These are phyloP conservation scores for Bimuria novae-zelandiae DNA, from an alignment of 2,329 filamentous ascomycete genomes.

Conservation along the genomic window DNA sequence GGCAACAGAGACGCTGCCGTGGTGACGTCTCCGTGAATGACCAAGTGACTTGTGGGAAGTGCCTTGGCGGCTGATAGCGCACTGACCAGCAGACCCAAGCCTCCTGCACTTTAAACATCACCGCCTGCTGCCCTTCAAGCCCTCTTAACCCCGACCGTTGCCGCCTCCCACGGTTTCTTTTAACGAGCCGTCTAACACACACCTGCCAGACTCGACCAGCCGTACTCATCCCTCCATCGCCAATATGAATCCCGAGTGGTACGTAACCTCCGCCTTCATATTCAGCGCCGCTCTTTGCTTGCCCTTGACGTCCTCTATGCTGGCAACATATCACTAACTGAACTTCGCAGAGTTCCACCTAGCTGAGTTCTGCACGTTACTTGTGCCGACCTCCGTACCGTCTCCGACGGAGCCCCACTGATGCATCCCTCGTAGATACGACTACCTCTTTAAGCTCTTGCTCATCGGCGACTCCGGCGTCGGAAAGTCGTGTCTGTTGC, in stretches of 20 bases:
- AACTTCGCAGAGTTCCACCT: conserved; percentile 29
- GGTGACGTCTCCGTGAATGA: conserved; percentile 5
- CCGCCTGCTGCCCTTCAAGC: conserved; percentile 5
- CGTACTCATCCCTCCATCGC: conserved; percentile 27
- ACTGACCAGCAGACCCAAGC: conserved; percentile 1
- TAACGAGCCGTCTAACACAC: conserved; percentile 4
- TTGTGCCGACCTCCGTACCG: conserved; percentile 6
- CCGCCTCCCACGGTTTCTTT: conserved; percentile 1
- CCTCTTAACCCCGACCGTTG: conserved; percentile 7
- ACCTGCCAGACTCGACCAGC: conserved; percentile 14
- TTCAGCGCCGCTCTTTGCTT: conserved; percentile 36
- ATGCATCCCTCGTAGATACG: conserved; percentile 73
- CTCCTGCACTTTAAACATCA: conserved; percentile 10
- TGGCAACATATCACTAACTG: conserved; percentile 30
- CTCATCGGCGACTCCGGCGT: conserved; percentile 99
- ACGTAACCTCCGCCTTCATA: conserved; percentile 53
- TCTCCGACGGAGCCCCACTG: conserved; percentile 22
- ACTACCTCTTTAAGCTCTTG: conserved; percentile 99
- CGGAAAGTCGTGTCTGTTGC: conserved; percentile 97
- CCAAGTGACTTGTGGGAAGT: neutral
- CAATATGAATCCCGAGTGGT: conserved; percentile 94
- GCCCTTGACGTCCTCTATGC: conserved; percentile 13
- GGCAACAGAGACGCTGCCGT: neutral
- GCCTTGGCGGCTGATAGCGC: conserved; percentile 9
- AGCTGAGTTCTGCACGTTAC: neutral